Evolutionary conservation across 805 yeast species (phyloP).

Genomic region (Sporopachydermia quercuum): DNA sequence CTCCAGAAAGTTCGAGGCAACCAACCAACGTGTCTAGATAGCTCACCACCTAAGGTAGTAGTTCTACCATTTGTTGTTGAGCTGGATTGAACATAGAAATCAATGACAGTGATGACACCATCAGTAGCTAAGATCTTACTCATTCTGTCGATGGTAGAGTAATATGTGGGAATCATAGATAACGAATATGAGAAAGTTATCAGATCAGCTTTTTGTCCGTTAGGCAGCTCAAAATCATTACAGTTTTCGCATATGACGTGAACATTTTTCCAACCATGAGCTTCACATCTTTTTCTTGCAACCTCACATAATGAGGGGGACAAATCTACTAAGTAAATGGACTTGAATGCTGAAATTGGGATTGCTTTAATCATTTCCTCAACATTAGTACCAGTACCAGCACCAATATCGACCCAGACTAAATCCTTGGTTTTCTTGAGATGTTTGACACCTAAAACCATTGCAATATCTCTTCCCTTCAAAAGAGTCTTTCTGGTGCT

Average conservation of each 20-base stretch:
- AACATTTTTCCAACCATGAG: conserved; percentile 40
- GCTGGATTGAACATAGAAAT: conserved; percentile 63
- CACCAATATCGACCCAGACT: conserved; percentile 73
- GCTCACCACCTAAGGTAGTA: conserved; percentile 62
- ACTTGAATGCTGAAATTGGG: conserved; percentile 37
- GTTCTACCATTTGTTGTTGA: conserved; percentile 53
- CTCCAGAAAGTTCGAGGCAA: conserved; percentile 70
- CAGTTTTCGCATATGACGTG: conserved; percentile 64
- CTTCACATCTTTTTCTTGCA: conserved; percentile 43
- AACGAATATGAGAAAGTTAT: conserved; percentile 69
- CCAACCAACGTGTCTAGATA: conserved; percentile 65
- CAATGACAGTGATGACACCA: conserved; percentile 60
- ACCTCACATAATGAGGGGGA: conserved; percentile 66
- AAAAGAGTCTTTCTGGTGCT: conserved; percentile 49
- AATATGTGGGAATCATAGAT: conserved; percentile 76
- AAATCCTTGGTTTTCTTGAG: conserved; percentile 28
- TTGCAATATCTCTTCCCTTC: conserved; percentile 56
- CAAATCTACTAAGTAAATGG: conserved; percentile 58
- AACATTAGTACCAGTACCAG: conserved; percentile 76
- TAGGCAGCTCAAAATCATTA: conserved; percentile 44
- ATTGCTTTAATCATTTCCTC: conserved; percentile 53
- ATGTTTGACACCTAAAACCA: conserved; percentile 45
- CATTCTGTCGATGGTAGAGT: conserved; percentile 59
- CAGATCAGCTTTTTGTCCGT: conserved; percentile 36
- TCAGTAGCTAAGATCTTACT: conserved; percentile 31